Evolutionary conservation across 129 eudicot genomes (phyloP), one percentile per base, ranked within the genome.

Genomic region (Pseudognaphalium luteoalbum): DNA sequence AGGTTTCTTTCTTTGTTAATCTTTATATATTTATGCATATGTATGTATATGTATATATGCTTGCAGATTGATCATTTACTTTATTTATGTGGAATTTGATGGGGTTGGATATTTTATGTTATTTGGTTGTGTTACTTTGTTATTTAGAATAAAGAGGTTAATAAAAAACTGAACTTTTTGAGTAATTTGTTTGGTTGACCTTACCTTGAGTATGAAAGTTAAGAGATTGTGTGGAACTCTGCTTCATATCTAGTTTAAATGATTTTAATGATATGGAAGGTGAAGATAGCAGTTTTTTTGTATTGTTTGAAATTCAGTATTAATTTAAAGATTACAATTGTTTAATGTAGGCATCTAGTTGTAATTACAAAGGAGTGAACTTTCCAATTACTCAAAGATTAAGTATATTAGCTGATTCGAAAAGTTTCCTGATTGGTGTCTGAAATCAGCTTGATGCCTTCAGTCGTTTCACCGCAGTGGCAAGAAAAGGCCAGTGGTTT

Each of bases 401-500:
- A 70, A 51, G 29, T 29, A 12, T 51, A 33, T 51, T 37, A 28
- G 7, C 33, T 73, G 61, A 19, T 64, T 22, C 0, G 21, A 65
- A 15, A 7, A 62, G 21, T 16, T 80, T 42, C n/a, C 29, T 61
- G 12, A 1, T 75, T 72, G 80, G 74, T 77, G 39, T 66, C 73
- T 51, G 81, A 61, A 70, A 75, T 57, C 67, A 76, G 72, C 70
- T 70, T 86, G 84, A 95, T 95, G 99, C 92, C 99, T 60, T 84
- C 88, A 20, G 85, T 68, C 39, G 81, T 64, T 42, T 87, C 99
- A 33, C 99, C 99, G 76, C 94, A 87, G 91, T 95, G 97, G 99
- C 97, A 95, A 85, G 97, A 95, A 76, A 95, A 87, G 85, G 99
- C 99, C 71, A 88, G 70, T 75, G 99, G 83, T 47, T 89, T 95